phyloP scores from a whole-genome alignment of 2,329 filamentous ascomycete genomes.

The Botrytis medusae region DNA sequence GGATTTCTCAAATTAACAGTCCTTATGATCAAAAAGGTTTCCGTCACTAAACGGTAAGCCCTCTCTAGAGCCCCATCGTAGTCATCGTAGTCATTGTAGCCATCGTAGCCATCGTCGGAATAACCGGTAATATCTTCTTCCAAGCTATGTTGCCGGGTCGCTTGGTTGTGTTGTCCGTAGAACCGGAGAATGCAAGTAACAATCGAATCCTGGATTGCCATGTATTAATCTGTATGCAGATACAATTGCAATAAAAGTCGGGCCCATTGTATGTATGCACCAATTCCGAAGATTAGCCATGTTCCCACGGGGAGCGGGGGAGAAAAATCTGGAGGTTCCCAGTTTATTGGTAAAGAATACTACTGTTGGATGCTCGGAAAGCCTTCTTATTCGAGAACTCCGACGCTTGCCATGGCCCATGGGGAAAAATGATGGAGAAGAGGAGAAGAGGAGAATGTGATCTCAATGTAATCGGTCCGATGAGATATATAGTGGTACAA shows the following conservation, averaged over 20 bases:
- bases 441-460: not conserved
- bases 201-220: not conserved
- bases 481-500: not conserved
- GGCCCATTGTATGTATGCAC: not conserved
- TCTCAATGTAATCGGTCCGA: not conserved
- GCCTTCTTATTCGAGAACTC: not conserved
- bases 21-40: not conserved
- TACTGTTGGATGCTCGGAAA: not conserved
- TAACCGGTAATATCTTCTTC: conserved; percentile 2
- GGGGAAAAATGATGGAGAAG: not conserved
- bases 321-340: not conserved
- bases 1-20: not conserved
- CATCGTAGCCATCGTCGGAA: not conserved
- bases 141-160: not conserved
- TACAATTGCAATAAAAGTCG: not conserved
- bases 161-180: not conserved
- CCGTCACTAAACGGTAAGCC: not conserved
- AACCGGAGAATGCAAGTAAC: not conserved
- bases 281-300: not conserved
- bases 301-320: not conserved
- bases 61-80: not conserved
- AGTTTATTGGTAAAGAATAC: not conserved
- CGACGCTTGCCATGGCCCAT: not conserved
- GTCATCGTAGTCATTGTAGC: not conserved
- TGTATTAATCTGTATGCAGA: not conserved